Base-by-base conservation (phyloP, 352 stramenopile species). In the Globisporangium abappressorium region DNA sequence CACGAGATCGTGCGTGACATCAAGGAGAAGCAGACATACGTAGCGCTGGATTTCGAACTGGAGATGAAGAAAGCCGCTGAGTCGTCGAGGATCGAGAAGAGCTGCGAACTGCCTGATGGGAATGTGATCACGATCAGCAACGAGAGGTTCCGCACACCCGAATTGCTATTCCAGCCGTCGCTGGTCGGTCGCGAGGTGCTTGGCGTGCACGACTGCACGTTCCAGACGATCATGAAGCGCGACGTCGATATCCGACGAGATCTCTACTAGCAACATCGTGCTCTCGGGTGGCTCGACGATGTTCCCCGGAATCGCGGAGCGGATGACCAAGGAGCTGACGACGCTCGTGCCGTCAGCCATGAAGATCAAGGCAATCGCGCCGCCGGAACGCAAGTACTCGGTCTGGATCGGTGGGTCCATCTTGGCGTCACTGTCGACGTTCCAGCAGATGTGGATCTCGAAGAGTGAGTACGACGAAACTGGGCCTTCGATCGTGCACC, bases 371-470 rank as follows among this genome's bases (percentile, higher is more conserved):
- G 96, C 99, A 53, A 79, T 99, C 11, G 93, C 96, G 53, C 93
- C 90, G 18, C 88, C 89, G 3, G 90, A 97, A 78, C 84, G 92
- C 69, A 96, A 98, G 83, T 99, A 99, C 89, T 98, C 93, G 43
- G 94, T 98, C 14, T 99, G 96, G 97, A 99, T 99, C 82, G 96
- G 97, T 86, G 97, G 97, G 70, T 98, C 92, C 63, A 99, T 99
- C 75, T 77, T 99, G 49, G 84, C 96, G 26, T 98, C 94, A 68
- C 80, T 99, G 22, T 97, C 94, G 64, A 98, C 97, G 62, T 99
- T 99, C 94, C 93, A 99, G 78, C 90, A 97, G 70, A 98, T 99
- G 94, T 99, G 96, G 95, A 99, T 99, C 79, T 95, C 89, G 36
- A 99, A 99, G 90, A 82, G 90, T 54, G 96, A 99, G 70, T 99